Conservation (phyloP, 2,329 filamentous ascomycete genomes). For the Fusarium metavorans region DNA sequence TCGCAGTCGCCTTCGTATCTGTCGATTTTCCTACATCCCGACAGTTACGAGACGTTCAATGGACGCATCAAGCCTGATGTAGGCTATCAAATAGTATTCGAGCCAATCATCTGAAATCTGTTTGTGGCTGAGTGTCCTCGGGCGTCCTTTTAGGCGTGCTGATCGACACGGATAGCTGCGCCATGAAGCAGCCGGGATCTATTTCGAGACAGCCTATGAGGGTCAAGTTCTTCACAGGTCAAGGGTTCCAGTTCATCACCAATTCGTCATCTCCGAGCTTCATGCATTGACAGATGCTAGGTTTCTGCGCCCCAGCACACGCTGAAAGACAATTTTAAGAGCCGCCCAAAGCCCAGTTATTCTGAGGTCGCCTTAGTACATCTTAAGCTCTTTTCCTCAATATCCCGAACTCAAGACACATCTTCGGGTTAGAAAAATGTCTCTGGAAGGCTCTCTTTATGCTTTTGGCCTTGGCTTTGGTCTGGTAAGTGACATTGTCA, state of each 20-base stretch:
- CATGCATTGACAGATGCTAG: not conserved
- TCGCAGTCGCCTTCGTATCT: not conserved
- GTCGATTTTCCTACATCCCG: not conserved
- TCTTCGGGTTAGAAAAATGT: not conserved
- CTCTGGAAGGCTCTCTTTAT: not conserved
- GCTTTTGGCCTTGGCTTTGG: not conserved
- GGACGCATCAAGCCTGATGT: not conserved
- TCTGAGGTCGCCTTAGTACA: too few relatives aligned
- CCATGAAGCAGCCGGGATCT: not conserved
- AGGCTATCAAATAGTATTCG: not conserved
- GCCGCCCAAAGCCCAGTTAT: not conserved
- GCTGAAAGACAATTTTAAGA: not conserved
- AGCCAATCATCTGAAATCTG: not conserved
- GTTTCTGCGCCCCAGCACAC: not conserved
- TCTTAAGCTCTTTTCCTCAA: not conserved
- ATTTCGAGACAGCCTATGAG: not conserved
- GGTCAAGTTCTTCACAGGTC: not conserved
- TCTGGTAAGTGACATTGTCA: not conserved
- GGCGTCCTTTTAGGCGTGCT: not conserved
- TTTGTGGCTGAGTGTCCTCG: not conserved
- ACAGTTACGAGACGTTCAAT: not conserved
- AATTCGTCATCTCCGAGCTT: not conserved
- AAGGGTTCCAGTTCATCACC: not conserved
- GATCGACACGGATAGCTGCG: not conserved
- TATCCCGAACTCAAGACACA: not conserved